phyloP scores from a whole-genome alignment of 2,329 filamentous ascomycete species.

The Botrytis squamosa region DNA sequence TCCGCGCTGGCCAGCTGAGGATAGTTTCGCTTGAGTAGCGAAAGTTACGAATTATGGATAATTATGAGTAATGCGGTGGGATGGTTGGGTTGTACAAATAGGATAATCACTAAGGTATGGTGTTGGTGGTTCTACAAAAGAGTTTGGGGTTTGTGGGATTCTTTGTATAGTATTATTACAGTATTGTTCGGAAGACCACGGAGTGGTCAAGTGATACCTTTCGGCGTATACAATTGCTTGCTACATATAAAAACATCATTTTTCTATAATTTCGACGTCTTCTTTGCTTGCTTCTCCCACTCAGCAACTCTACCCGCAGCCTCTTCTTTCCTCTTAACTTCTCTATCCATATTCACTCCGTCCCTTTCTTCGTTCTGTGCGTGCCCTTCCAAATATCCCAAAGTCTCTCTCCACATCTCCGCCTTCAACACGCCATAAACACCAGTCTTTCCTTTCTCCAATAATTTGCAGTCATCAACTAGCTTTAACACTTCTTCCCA shows the following conservation, averaged over 20 bases:
- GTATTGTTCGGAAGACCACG: conserved; percentile 13
- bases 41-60: conserved; percentile 22
- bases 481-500: conserved; percentile 62
- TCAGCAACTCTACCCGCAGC: conserved; percentile 30
- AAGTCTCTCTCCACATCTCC: conserved; percentile 70
- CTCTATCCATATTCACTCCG: conserved; percentile 43
- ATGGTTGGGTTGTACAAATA: conserved; percentile 25
- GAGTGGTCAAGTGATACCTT: conserved; percentile 5
- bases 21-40: conserved; percentile 36
- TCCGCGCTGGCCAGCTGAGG: conserved; percentile 35
- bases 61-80: conserved; percentile 25
- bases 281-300: conserved; percentile 34
- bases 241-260: conserved; percentile 8
- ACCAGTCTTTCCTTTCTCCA: conserved; percentile 60
- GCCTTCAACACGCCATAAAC: conserved; percentile 71
- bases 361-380: conserved; percentile 52
- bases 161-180: conserved; percentile 22
- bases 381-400: conserved; percentile 56
- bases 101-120: conserved; percentile 22
- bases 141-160: conserved; percentile 1
- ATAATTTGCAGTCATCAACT: conserved; percentile 57
- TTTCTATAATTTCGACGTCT: conserved; percentile 32
- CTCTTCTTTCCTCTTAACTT: conserved; percentile 29
- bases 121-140: conserved; percentile 19
- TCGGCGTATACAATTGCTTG: conserved; percentile 11